Evolutionary conservation across 176 grass and related monocot genomes (phyloP).

Genomic region (Miscanthus lutarioriparius): DNA sequence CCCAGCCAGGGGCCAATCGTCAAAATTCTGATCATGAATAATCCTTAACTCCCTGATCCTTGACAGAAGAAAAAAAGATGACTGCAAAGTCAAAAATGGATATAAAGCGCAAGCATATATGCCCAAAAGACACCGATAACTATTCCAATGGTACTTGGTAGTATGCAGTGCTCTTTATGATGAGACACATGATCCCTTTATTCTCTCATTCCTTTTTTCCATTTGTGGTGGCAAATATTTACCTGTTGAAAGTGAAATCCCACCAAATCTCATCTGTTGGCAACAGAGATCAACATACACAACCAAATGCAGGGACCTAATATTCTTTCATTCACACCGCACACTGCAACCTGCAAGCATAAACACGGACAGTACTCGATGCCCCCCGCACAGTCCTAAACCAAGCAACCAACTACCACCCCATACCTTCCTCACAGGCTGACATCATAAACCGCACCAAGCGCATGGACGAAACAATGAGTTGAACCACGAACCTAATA

Average conservation of each 20-base stretch:
- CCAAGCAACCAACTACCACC: neutral
- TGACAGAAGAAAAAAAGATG: neutral
- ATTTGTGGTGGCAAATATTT: constrained; percentile 14
- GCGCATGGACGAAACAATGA: constrained; percentile 3
- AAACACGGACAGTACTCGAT: constrained; percentile 6
- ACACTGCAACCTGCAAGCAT: neutral
- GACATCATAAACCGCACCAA: neutral
- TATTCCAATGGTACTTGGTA: neutral
- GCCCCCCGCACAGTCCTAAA: neutral
- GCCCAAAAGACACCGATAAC: neutral
- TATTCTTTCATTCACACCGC: too few species aligned
- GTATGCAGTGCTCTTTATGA: constrained; percentile 22
- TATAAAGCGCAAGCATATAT: constrained; percentile 13
- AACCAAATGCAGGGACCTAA: too few species aligned
- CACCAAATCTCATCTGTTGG: too few species aligned
- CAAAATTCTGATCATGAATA: neutral
- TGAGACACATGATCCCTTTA: constrained; percentile 27
- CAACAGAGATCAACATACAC: too few species aligned
- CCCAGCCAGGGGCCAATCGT: neutral
- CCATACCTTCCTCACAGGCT: neutral
- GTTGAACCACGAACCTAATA: neutral
- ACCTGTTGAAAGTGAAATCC: constrained; percentile 18
- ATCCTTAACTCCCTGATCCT: neutral
- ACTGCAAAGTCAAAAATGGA: neutral
- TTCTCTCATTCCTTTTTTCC: constrained; percentile 38